Percentiles rank a stretch among this genome's conserved stretches.
Evolutionary conservation across 768 basidiomycete genomes (phyloP).

Genomic region (Amanita rimosa): DNA sequence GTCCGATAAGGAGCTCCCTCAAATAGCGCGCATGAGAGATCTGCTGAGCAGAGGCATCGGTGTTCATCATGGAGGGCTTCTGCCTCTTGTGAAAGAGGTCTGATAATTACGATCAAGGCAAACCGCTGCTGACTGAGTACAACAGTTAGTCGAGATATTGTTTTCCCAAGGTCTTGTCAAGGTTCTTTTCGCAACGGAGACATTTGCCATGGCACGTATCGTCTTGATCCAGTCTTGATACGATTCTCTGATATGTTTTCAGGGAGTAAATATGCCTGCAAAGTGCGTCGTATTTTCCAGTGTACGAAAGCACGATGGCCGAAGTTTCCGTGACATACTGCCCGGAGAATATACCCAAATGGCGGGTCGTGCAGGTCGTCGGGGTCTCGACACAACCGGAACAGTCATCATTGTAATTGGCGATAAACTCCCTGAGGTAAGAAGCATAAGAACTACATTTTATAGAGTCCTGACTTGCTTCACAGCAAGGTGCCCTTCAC

Average conservation of each 20-base stretch:
- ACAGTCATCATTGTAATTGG: conserved; percentile 87
- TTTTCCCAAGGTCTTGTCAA: conserved; percentile 95
- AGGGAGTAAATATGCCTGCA: conserved; percentile 99
- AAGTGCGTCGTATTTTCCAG: conserved; percentile 94
- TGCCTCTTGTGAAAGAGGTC: conserved; percentile 97
- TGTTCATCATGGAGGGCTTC: conserved; percentile 91
- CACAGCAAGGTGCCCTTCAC: conserved; percentile 59
- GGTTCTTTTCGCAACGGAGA: conserved; percentile 95
- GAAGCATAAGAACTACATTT: not conserved
- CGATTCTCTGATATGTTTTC: conserved; percentile 4
- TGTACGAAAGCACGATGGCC: conserved; percentile 92
- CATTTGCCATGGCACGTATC: conserved; percentile 88
- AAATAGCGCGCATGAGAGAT: conserved; percentile 85
- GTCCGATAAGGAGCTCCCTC: conserved; percentile 85
- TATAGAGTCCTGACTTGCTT: not conserved
- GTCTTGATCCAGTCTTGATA: not conserved
- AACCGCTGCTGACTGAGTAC: conserved; percentile 6
- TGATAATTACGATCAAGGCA: conserved; percentile 9
- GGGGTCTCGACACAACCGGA: conserved; percentile 90
- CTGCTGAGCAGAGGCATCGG: conserved; percentile 89
- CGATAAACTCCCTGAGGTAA: conserved; percentile 80
- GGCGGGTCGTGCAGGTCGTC: conserved; percentile 95
- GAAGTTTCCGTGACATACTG: conserved; percentile 79
- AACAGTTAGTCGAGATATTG: conserved; percentile 86
- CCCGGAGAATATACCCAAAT: conserved; percentile 98